Percentiles rank a stretch among this genome's conserved stretches.
These are phyloP conservation scores for Trichoderma sp. DNA, from an alignment of 2,329 filamentous ascomycete genomes.

Conservation along the genomic window DNA sequence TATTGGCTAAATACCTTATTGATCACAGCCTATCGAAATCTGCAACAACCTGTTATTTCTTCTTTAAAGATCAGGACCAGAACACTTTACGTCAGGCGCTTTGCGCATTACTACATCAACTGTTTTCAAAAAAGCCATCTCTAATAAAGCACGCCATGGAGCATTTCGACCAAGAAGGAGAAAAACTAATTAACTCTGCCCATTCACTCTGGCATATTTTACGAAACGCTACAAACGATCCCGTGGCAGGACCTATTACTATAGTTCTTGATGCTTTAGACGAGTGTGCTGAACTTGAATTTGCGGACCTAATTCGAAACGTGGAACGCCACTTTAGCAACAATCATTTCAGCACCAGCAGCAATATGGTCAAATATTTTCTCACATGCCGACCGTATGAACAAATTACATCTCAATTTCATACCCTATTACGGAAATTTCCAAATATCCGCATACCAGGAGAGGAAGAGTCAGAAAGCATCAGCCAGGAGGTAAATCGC, in stretches of 20 bases:
- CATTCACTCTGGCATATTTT: rapidly evolving
- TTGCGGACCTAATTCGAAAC: not conserved
- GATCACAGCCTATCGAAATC: not conserved
- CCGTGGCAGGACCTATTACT: not conserved
- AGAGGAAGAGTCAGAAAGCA: not conserved
- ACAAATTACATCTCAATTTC: not conserved
- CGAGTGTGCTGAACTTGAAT: not conserved
- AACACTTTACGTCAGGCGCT: not conserved
- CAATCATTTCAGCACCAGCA: too few relatives aligned
- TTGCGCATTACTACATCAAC: not conserved
- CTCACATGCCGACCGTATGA: not conserved
- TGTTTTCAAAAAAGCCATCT: rapidly evolving
- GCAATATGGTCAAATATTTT: not conserved
- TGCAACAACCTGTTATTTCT: not conserved
- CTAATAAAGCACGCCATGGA: not conserved
- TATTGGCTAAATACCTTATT: not conserved
- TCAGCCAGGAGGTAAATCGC: not conserved
- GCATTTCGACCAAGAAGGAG: rapidly evolving
- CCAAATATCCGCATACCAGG: not conserved
- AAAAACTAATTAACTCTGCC: not conserved
- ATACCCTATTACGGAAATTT: rapidly evolving
- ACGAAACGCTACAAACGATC: not conserved
- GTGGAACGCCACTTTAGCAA: too few relatives aligned
- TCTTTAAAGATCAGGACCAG: not conserved
- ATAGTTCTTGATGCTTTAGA: not conserved